phyloP scores from a whole-genome alignment of 345 rosid species.

The Gossypium longicalyx region DNA sequence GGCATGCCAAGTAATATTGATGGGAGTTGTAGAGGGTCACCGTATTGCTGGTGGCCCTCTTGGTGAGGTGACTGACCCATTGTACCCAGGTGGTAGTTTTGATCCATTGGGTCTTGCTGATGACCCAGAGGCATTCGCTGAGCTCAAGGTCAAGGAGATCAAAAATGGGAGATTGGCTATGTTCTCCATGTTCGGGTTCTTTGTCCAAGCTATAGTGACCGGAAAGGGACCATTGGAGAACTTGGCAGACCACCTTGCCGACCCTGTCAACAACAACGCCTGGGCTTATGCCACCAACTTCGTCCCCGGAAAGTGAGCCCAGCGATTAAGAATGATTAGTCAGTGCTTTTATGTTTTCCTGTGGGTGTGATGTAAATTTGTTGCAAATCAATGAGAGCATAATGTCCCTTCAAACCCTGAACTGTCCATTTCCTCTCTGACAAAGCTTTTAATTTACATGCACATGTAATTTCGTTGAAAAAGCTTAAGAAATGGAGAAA shows the following conservation, averaged over 20 bases:
- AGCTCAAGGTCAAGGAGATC: conserved; percentile 75
- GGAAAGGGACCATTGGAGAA: conserved; percentile 79
- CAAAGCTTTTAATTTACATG: not conserved
- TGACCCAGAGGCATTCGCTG: conserved; percentile 82
- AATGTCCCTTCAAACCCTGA: not conserved
- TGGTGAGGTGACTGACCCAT: conserved; percentile 64
- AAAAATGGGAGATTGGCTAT: conserved; percentile 81
- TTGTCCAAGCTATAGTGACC: conserved; percentile 78
- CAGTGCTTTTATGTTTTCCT: not conserved
- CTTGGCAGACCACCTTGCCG: conserved; percentile 78
- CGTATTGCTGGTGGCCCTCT: conserved; percentile 59
- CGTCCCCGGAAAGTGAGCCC: conserved; percentile 68
- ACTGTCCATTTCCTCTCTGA: not conserved
- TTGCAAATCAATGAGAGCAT: not conserved
- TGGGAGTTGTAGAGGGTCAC: conserved; percentile 85
- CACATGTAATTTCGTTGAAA: too few species aligned
- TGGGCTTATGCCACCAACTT: conserved; percentile 90
- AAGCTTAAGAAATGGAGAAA: too few species aligned
- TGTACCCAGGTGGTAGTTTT: conserved; percentile 80
- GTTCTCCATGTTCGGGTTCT: conserved; percentile 94
- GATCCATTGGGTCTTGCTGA: conserved; percentile 79
- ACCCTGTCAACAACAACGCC: conserved; percentile 84
- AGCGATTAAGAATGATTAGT: too few species aligned
- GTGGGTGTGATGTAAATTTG: not conserved
- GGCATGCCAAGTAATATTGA: conserved; percentile 66